Conservation (phyloP, 2,329 filamentous ascomycete genomes). For the Cercospora zeae-maydis region DNA sequence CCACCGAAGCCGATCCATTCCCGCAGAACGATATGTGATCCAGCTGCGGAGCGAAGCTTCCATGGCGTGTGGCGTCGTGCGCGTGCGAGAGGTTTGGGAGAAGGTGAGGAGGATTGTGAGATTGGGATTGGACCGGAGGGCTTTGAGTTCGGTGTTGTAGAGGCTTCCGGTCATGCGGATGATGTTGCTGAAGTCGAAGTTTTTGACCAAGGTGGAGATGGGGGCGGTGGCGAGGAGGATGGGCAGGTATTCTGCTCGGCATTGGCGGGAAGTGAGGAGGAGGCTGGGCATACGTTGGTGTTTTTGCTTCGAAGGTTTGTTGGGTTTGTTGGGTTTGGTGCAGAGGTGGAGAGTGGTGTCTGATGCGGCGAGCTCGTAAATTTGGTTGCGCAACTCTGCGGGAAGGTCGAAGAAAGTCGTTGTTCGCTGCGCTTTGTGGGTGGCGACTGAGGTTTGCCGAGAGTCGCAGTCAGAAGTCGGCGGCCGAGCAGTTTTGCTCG, state of each 20-base stretch:
- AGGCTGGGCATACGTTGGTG: constrained; percentile 22
- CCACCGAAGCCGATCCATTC: constrained; percentile 29
- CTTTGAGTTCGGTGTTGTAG: constrained; percentile 31
- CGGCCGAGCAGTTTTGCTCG: background rate
- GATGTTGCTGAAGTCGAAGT: constrained; percentile 32
- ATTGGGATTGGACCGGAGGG: constrained; percentile 26
- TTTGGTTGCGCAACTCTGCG: constrained; percentile 32
- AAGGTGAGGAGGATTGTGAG: constrained; percentile 20
- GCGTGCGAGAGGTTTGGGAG: background rate
- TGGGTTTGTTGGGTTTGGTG: background rate
- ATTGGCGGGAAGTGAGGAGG: constrained; percentile 27
- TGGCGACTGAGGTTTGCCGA: constrained; percentile 9
- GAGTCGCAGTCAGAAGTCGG: background rate
- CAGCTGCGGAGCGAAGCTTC: constrained; percentile 23
- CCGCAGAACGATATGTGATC: constrained; percentile 21
- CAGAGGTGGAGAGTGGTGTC: constrained; percentile 14
- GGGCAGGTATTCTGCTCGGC: constrained; percentile 28
- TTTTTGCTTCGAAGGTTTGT: background rate
- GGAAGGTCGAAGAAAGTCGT: constrained; percentile 33
- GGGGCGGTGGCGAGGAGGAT: constrained; percentile 27
- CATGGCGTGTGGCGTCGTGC: too few species aligned
- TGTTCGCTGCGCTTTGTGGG: background rate
- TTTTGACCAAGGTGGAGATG: constrained; percentile 20
- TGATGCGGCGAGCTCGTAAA: constrained; percentile 27
- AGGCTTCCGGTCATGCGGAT: constrained; percentile 25